phyloP scores from a whole-genome alignment of 352 stramenopile genomes.

The Pythium volutum region DNA sequence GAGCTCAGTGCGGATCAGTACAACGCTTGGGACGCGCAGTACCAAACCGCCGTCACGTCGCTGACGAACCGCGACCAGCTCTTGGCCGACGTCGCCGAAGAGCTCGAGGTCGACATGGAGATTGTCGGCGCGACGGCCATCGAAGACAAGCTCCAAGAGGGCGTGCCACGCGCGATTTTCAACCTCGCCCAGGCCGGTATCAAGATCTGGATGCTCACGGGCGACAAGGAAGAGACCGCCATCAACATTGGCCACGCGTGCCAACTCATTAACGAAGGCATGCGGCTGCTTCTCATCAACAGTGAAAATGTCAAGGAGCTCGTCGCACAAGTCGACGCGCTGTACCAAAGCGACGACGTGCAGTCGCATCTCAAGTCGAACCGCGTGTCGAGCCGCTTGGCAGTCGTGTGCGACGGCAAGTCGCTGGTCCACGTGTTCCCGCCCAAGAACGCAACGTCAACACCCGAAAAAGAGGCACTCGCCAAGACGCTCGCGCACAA shows the following conservation, averaged over 20 bases:
- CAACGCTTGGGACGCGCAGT: constrained; percentile 53
- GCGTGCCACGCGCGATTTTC: constrained; percentile 85
- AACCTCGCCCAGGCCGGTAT: constrained; percentile 88
- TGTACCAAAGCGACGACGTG: constrained; percentile 45
- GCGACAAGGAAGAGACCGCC: constrained; percentile 93
- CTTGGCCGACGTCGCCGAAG: constrained; percentile 51
- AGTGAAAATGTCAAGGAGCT: constrained; percentile 42
- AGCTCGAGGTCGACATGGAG: constrained; percentile 73
- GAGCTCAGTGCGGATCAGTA: constrained; percentile 62
- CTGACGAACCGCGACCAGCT: constrained; percentile 53
- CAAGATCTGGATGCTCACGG: constrained; percentile 94
- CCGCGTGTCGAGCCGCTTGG: constrained; percentile 35
- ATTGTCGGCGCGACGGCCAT: constrained; percentile 90
- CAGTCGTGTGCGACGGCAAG: constrained; percentile 69
- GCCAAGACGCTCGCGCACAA: constrained; percentile 51
- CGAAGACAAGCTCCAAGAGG: constrained; percentile 92
- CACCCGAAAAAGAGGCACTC: constrained; percentile 28
- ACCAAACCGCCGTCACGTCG: constrained; percentile 58
- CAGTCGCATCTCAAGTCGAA: constrained; percentile 40
- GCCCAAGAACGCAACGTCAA: constrained; percentile 37
- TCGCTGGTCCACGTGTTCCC: constrained; percentile 72
- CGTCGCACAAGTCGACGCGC: constrained; percentile 44
- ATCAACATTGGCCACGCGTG: constrained; percentile 91
- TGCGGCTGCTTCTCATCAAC: constrained; percentile 55
- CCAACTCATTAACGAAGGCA: constrained; percentile 63